These are phyloP conservation scores for Malassezia slooffiae DNA, from an alignment of 1,284 basidiomycete species.

Conservation along the genomic window DNA sequence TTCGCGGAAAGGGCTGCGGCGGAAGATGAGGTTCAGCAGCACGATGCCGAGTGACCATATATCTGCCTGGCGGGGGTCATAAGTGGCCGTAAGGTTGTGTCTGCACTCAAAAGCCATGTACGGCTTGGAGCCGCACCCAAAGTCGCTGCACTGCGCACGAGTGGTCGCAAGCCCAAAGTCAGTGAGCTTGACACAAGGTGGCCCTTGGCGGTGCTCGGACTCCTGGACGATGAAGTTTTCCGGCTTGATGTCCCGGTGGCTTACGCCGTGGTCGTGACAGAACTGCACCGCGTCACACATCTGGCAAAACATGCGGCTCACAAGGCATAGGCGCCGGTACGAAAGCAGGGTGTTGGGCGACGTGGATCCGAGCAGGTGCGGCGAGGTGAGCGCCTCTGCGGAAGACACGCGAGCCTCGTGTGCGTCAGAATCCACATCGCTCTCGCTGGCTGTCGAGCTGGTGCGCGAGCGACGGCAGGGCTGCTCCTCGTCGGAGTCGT, in stretches of 20 bases:
- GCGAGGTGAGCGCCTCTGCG: slow-evolving; percentile 50
- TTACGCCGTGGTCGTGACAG: slow-evolving; percentile 85
- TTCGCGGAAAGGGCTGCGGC: slow-evolving; percentile 95
- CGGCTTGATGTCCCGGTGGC: slow-evolving; percentile 96
- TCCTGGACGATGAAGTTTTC: slow-evolving; percentile 50
- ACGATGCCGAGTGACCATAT: slow-evolving; percentile 98
- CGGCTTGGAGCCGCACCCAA: slow-evolving; percentile 95
- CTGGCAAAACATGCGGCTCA: slow-evolving; percentile 90
- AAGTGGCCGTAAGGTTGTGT: slow-evolving; percentile 86
- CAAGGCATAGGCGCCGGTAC: slow-evolving; percentile 72
- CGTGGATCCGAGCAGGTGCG: slow-evolving; percentile 66
- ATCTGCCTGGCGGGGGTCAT: slow-evolving; percentile 85
- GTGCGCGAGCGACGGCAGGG: neutral
- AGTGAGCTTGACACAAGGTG: slow-evolving; percentile 87
- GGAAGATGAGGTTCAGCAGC: slow-evolving; percentile 96
- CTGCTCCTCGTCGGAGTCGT: slow-evolving; percentile 28
- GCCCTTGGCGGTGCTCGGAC: slow-evolving; percentile 55
- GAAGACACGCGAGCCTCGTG: too few species aligned
- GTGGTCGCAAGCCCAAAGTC: slow-evolving; percentile 93
- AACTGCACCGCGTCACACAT: slow-evolving; percentile 96
- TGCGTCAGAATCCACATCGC: neutral
- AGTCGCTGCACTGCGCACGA: slow-evolving; percentile 76
- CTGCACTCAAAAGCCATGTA: slow-evolving; percentile 99
- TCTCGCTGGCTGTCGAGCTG: neutral
- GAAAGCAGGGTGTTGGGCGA: slow-evolving; percentile 72